Conservation (phyloP, 2,329 filamentous ascomycete species). For the Corinectria fuckeliana region DNA sequence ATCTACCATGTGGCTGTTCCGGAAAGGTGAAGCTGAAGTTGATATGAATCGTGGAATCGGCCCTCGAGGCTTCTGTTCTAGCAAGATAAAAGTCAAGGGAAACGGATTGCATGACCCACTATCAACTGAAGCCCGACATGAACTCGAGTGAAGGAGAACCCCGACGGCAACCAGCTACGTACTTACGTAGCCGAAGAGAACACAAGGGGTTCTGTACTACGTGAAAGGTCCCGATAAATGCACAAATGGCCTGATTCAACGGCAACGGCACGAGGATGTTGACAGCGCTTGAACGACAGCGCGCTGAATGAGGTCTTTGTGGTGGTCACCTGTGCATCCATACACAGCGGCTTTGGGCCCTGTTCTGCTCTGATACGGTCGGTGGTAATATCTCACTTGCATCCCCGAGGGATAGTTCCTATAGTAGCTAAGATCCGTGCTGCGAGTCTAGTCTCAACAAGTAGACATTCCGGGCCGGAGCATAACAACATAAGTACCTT, state of each 20-base stretch:
- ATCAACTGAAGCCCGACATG: background rate
- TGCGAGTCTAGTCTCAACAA: too few relatives aligned
- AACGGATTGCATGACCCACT: background rate
- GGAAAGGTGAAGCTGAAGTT: constrained; percentile 10
- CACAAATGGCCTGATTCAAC: constrained; percentile 4
- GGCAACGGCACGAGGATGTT: background rate
- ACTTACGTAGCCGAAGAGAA: background rate
- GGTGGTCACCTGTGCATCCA: background rate
- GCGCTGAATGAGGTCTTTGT: background rate
- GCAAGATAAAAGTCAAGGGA: background rate
- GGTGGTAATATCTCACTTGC: background rate
- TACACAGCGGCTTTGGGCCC: too few relatives aligned
- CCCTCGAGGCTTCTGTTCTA: background rate
- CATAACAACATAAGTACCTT: too few relatives aligned
- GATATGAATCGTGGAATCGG: too few relatives aligned
- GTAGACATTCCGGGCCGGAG: too few relatives aligned
- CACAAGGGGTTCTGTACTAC: background rate
- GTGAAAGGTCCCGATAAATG: background rate
- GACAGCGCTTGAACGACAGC: background rate
- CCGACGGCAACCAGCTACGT: background rate
- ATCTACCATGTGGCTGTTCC: constrained; percentile 26
- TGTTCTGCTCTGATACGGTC: background rate
- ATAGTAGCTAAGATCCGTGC: too few relatives aligned
- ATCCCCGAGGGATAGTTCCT: too few relatives aligned
- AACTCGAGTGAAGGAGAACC: background rate